A percentile compares a stretch with the other conserved stretches of the same genome.
These are phyloP conservation scores for Aureobasidium namibiae DNA, from an alignment of 2,329 filamentous ascomycete species.

Conservation along the genomic window DNA sequence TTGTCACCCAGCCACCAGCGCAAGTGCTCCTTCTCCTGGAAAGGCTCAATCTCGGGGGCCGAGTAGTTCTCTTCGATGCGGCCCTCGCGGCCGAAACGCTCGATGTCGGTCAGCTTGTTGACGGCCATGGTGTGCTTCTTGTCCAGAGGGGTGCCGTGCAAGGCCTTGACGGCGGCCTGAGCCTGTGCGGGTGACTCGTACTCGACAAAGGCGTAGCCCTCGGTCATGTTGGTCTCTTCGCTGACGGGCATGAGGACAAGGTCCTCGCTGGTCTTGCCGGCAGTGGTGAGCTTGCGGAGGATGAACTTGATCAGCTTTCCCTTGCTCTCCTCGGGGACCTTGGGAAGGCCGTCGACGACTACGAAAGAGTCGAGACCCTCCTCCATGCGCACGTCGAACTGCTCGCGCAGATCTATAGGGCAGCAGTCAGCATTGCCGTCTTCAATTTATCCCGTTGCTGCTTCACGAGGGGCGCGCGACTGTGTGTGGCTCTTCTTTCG, in stretches of 20 bases:
- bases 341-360: slow-evolving; percentile 86
- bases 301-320: slow-evolving; percentile 94
- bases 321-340: slow-evolving; percentile 83
- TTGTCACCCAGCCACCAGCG: slow-evolving; percentile 87
- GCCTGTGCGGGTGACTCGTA: slow-evolving; percentile 88
- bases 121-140: slow-evolving; percentile 93
- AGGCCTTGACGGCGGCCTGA: slow-evolving; percentile 75
- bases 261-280: slow-evolving; percentile 79
- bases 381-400: slow-evolving; percentile 92
- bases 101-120: slow-evolving; percentile 97
- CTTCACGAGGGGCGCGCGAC: not conserved
- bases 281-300: slow-evolving; percentile 80
- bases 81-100: slow-evolving; percentile 90
- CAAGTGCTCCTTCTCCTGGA: slow-evolving; percentile 87
- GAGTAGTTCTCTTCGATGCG: slow-evolving; percentile 87
- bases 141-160: slow-evolving; percentile 81
- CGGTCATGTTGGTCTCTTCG: slow-evolving; percentile 67
- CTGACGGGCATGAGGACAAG: slow-evolving; percentile 89
- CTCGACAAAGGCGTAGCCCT: slow-evolving; percentile 94
- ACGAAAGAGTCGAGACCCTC: slow-evolving; percentile 95
- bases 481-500: not conserved
- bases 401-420: slow-evolving; percentile 68
- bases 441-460: not conserved
- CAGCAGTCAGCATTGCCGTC: slow-evolving; percentile 10
- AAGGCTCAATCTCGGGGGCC: slow-evolving; percentile 71